Evolutionary conservation across 2,329 filamentous ascomycete species (phyloP).

Genomic region (Cercospora janseana): DNA sequence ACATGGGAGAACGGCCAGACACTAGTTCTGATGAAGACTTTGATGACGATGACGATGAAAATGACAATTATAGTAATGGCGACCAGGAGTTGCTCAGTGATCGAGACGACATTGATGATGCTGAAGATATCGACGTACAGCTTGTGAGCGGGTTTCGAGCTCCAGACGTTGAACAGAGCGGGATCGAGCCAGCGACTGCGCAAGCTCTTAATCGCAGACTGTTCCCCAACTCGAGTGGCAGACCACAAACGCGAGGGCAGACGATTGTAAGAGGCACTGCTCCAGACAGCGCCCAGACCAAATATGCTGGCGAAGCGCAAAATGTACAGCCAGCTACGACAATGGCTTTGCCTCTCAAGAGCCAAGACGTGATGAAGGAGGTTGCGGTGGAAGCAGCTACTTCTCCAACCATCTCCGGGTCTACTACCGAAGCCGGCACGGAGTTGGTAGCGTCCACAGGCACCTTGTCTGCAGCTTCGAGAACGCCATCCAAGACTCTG

Average conservation of each 20-base stretch:
- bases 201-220: too few species aligned
- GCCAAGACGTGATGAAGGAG: too few species aligned
- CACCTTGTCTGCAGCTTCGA: not conserved
- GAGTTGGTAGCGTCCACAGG: not conserved
- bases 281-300: too few species aligned
- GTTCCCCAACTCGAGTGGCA: too few species aligned
- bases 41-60: constrained; percentile 10
- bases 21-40: constrained; percentile 16
- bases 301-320: too few species aligned
- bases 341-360: too few species aligned
- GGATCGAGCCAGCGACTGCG: not conserved
- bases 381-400: too few species aligned
- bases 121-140: constrained; percentile 1
- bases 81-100: constrained; percentile 10
- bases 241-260: too few species aligned
- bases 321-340: too few species aligned
- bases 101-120: constrained; percentile 4
- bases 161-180: not conserved
- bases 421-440: too few species aligned
- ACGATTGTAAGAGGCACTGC: too few species aligned
- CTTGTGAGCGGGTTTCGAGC: not conserved
- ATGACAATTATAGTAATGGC: constrained; percentile 13
- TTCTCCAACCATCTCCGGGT: too few species aligned
- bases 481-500: constrained; percentile 19
- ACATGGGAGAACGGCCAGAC: constrained; percentile 24